Evolutionary conservation across 1,284 basidiomycete genomes (phyloP).

Genomic region (Ceratobasidium sp.): DNA sequence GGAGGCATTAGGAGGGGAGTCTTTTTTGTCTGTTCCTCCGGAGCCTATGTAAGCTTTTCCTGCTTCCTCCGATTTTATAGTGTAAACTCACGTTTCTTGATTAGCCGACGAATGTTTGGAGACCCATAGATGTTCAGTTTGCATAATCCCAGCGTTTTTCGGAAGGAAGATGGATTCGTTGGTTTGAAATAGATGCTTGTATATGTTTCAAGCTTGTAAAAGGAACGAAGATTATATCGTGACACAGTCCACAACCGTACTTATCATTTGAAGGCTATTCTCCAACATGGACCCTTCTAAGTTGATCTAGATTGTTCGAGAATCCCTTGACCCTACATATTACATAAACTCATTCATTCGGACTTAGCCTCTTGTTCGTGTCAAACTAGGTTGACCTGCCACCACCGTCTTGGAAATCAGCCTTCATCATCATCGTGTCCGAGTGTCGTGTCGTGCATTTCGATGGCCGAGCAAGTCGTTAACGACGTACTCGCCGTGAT

Average conservation of each 20-base stretch:
- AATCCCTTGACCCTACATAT: background rate
- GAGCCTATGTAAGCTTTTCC: slow-evolving; percentile 75
- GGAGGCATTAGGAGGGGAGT: slow-evolving; percentile 87
- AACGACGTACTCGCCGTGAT: slow-evolving; percentile 31
- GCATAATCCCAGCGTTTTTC: background rate
- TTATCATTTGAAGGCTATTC: background rate
- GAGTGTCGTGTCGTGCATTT: background rate
- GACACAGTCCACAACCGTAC: no score
- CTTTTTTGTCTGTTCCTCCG: slow-evolving; percentile 84
- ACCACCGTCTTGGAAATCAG: slow-evolving; percentile 11
- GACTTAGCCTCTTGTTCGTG: background rate
- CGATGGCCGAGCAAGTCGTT: background rate
- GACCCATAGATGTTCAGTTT: slow-evolving; percentile 26
- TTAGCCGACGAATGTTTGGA: slow-evolving; percentile 47
- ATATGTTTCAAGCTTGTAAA: background rate
- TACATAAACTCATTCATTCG: slow-evolving; percentile 27
- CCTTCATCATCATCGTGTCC: background rate
- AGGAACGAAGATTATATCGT: no score
- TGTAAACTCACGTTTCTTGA: background rate
- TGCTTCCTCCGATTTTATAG: background rate
- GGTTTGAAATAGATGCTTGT: background rate
- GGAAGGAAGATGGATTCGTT: background rate
- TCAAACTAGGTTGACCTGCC: background rate
- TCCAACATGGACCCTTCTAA: background rate
- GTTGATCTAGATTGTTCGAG: slow-evolving; percentile 36